These are phyloP conservation scores for Triticum timopheevii DNA, from an alignment of 176 grass and related monocot genomes.

Conservation along the genomic window DNA sequence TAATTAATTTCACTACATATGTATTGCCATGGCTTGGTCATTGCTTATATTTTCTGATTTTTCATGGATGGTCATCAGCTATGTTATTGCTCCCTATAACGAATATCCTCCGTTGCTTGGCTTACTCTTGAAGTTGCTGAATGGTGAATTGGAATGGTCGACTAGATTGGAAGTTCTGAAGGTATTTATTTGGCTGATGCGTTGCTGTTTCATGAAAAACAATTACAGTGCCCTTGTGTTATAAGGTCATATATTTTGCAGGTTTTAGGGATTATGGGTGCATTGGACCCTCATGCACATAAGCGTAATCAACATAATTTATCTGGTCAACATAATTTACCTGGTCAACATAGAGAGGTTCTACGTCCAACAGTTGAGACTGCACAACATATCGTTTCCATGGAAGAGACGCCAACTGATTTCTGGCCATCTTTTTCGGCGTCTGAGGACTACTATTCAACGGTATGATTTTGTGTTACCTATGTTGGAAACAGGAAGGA, in stretches of 20 bases:
- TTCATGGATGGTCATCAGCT: constrained; percentile 49
- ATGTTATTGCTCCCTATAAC: constrained; percentile 94
- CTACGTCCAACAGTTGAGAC: constrained; percentile 65
- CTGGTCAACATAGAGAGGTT: constrained; percentile 77
- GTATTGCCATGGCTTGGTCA: constrained; percentile 13
- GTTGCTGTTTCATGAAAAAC: constrained; percentile 20
- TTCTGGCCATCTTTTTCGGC: constrained; percentile 94
- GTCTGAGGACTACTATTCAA: constrained; percentile 98
- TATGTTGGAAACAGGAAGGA: not conserved
- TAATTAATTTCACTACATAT: constrained; percentile 9
- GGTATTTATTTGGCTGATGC: constrained; percentile 46
- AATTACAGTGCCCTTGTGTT: not conserved
- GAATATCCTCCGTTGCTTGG: constrained; percentile 94
- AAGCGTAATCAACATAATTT: constrained; percentile 93
- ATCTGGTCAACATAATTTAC: constrained; percentile 75
- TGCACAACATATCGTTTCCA: constrained; percentile 92
- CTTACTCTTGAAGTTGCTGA: constrained; percentile 92
- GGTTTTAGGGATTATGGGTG: constrained; percentile 99
- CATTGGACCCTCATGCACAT: constrained; percentile 89
- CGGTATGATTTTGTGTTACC: constrained; percentile 54
- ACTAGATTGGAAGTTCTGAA: constrained; percentile 96
- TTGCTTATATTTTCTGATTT: constrained; percentile 34
- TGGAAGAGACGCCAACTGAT: constrained; percentile 94
- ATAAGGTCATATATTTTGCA: constrained; percentile 32
- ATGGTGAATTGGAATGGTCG: constrained; percentile 98